Percentiles rank a stretch among this genome's conserved stretches.
Conservation (phyloP, 179 eudicot species). For the Patellifolia procumbens region DNA sequence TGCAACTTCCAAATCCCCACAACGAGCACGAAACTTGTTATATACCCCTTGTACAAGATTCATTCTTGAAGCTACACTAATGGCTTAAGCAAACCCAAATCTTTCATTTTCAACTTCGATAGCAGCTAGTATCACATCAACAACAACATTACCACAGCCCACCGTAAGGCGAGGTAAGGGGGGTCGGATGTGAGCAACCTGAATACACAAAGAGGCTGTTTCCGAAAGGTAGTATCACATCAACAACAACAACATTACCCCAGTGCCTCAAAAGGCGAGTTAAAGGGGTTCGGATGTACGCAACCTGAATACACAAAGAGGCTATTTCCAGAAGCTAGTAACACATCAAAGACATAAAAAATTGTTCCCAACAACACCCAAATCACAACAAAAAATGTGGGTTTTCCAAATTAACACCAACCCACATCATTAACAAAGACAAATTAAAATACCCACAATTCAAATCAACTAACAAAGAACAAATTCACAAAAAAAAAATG, state of each 20-base stretch:
- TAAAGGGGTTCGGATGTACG: no score
- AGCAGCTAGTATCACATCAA: no score
- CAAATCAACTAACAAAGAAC: not conserved
- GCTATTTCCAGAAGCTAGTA: not conserved
- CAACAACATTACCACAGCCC: not conserved
- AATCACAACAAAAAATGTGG: not conserved
- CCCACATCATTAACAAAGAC: not conserved
- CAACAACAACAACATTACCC: no score
- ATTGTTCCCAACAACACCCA: not conserved
- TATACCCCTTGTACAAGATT: not conserved
- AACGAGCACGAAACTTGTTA: not conserved
- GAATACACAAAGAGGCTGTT: no score
- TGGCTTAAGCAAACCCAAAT: not conserved
- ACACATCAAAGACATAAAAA: not conserved
- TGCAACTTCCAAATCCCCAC: not conserved
- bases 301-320: conserved; percentile 1
- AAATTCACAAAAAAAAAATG: not conserved
- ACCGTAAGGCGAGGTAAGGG: no score
- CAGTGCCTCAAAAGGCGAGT: no score
- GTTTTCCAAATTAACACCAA: not conserved
- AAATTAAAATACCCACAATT: not conserved
- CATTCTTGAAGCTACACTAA: not conserved
- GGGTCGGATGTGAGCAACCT: no score
- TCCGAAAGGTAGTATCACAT: not conserved
- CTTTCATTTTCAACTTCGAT: not conserved